Percentiles rank a stretch among this genome's conserved stretches.
These are phyloP conservation scores for Zoysia matrella DNA, from an alignment of 202 grass and related monocot genomes.

Conservation along the genomic window DNA sequence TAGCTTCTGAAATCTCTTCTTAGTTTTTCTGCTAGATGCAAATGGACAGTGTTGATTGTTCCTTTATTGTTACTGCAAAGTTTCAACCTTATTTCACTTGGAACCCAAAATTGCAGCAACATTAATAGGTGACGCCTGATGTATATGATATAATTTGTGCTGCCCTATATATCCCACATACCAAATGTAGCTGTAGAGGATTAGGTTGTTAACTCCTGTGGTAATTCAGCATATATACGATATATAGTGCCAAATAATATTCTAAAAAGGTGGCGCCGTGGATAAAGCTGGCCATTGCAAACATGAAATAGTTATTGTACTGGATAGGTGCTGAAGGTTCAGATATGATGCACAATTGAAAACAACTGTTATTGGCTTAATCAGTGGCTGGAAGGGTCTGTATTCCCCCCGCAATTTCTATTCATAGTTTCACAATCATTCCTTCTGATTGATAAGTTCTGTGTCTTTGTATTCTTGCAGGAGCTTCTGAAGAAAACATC, in stretches of 20 bases:
- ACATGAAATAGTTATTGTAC: neutral
- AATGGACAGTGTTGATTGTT: neutral
- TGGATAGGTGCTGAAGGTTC: neutral
- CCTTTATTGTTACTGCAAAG: no score
- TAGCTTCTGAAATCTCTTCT: neutral
- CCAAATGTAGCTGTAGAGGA: neutral
- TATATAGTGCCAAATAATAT: neutral
- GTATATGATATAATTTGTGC: neutral
- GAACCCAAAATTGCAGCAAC: neutral
- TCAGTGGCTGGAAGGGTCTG: neutral
- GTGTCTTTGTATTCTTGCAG: slow-evolving; percentile 41
- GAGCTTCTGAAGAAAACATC: slow-evolving; percentile 95
- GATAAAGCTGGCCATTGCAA: neutral
- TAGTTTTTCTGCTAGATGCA: neutral
- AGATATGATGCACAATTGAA: neutral
- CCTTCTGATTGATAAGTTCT: neutral
- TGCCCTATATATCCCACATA: neutral
- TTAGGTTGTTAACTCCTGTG: neutral
- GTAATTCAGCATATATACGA: neutral
- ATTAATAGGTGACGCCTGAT: neutral
- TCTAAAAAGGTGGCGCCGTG: neutral
- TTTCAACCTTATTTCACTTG: neutral
- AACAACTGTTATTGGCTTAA: neutral
- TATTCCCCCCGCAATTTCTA: neutral
- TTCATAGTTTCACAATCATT: neutral